A percentile compares a stretch with the other conserved stretches of the same genome.
phyloP scores from a whole-genome alignment of 2,329 filamentous ascomycete species.

The Penicillium sp. region DNA sequence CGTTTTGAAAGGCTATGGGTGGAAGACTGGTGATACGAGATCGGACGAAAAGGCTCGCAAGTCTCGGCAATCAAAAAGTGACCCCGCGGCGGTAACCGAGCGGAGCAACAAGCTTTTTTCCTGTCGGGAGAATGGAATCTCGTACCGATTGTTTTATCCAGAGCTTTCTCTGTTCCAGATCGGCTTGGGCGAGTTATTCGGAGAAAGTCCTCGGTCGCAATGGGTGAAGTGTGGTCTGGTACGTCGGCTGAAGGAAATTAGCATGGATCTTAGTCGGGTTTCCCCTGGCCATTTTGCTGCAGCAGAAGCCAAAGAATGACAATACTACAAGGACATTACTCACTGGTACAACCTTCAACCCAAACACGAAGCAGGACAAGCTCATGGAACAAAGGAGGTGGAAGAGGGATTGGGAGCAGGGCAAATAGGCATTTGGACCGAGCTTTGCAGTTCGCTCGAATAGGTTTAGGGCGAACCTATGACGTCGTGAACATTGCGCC shows the following conservation, averaged over 20 bases:
- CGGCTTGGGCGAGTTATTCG: not conserved
- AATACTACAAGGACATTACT: not conserved
- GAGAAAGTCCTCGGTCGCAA: constrained; percentile 5
- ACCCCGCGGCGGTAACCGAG: constrained; percentile 8
- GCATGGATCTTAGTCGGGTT: constrained; percentile 5
- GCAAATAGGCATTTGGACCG: constrained; percentile 28
- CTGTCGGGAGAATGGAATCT: not conserved
- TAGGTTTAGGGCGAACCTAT: constrained; percentile 26
- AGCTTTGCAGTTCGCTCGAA: constrained; percentile 19
- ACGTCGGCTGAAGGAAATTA: constrained; percentile 14
- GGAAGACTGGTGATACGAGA: not conserved
- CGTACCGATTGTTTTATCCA: not conserved
- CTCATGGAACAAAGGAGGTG: constrained; percentile 8
- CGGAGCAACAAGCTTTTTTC: not conserved
- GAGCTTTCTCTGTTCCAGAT: not conserved
- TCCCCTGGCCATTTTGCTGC: constrained; percentile 6
- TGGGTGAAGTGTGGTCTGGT: constrained; percentile 9
- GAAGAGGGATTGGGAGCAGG: constrained; percentile 6
- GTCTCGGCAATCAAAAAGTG: not conserved
- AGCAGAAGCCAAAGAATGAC: not conserved
- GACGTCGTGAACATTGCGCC: constrained; percentile 29
- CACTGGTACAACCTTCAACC: not conserved
- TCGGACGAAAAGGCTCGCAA: not conserved
- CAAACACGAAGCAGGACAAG: not conserved
- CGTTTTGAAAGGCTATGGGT: not conserved